A percentile compares a stretch with the other conserved stretches of the same genome.
phyloP scores from a whole-genome alignment of 2,329 filamentous ascomycete genomes.

The Fusarium sp. region DNA sequence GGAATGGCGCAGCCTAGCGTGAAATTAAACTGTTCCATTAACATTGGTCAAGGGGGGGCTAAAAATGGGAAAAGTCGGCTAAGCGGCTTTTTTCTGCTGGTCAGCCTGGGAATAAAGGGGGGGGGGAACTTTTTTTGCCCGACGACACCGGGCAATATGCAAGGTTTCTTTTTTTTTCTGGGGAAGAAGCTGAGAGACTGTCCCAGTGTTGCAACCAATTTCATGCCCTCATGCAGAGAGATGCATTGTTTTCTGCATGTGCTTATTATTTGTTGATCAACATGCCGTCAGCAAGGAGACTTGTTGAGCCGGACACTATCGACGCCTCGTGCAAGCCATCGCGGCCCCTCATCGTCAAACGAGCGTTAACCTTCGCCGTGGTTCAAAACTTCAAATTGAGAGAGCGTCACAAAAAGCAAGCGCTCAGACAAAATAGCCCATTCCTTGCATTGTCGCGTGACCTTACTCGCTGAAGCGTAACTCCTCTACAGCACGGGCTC shows the following conservation, averaged over 20 bases:
- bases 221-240: background rate
- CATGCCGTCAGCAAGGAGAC: background rate
- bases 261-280: background rate
- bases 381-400: background rate
- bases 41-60: background rate
- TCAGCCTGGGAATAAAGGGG: background rate
- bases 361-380: background rate
- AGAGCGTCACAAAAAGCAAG: background rate
- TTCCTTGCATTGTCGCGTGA: background rate
- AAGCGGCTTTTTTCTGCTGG: background rate
- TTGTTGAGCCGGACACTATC: background rate
- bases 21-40: background rate
- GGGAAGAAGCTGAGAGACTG: conserved; percentile 1
- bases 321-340: background rate
- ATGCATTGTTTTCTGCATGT: background rate
- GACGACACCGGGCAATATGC: background rate
- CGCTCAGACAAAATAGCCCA: background rate
- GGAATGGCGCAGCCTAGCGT: conserved; percentile 4
- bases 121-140: background rate
- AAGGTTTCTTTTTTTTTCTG: conserved; percentile 9
- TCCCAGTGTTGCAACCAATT: background rate
- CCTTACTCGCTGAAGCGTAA: background rate
- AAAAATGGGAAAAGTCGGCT: conserved; percentile 5
- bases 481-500: background rate
- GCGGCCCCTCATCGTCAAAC: background rate